Evolutionary conservation across 139 green algal species (phyloP).

Genomic region (Picochlorum sp.): DNA sequence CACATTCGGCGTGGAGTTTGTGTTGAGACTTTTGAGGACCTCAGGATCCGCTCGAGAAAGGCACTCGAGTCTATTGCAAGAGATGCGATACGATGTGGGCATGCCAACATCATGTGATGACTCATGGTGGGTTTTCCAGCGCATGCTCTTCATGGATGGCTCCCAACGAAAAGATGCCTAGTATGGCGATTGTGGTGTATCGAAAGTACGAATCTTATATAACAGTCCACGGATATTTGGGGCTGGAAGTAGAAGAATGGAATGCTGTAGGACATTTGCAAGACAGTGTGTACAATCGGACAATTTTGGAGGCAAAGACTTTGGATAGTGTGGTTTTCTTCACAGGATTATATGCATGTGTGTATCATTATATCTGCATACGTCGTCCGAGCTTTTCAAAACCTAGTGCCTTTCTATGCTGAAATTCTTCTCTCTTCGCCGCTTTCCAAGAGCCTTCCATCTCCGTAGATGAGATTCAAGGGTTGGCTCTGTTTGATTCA

Average conservation of each 20-base stretch:
- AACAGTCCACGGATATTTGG: background rate
- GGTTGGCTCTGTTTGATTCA: background rate
- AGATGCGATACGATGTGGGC: too few relatives aligned
- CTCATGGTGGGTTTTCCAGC: conserved; percentile 18
- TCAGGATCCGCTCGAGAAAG: background rate
- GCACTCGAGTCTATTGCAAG: too few relatives aligned
- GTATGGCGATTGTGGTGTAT: conserved; percentile 12
- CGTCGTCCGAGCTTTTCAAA: background rate
- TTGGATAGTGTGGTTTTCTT: conserved; percentile 6
- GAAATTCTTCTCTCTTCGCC: background rate
- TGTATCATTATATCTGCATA: background rate
- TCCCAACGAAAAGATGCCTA: background rate
- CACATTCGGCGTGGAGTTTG: background rate
- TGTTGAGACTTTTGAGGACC: background rate
- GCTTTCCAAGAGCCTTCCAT: conserved; percentile 6
- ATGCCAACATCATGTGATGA: conserved; percentile 16
- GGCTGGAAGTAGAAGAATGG: conserved; percentile 3
- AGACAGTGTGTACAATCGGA: conserved; percentile 1
- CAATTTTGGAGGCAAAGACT: conserved; percentile 19
- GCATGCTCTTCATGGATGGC: background rate
- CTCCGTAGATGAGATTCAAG: background rate
- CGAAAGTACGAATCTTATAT: conserved; percentile 6
- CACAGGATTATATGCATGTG: background rate
- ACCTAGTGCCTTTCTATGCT: background rate
- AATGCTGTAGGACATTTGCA: conserved; percentile 14